Evolutionary conservation across 306 rosid species (phyloP).

Genomic region (Glycine latifolia): DNA sequence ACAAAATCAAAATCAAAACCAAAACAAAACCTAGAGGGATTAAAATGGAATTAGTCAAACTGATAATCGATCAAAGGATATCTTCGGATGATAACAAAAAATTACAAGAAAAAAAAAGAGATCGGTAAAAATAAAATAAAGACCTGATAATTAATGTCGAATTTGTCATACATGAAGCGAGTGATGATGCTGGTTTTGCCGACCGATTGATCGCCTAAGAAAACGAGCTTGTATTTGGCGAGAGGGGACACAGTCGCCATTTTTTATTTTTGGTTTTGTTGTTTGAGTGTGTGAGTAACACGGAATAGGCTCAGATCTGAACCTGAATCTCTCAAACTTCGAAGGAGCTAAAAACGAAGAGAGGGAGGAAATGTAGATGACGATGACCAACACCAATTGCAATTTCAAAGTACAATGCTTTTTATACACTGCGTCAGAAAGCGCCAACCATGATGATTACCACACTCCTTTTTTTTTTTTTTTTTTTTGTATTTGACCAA

Average conservation of each 20-base stretch:
- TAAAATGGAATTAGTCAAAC: background rate
- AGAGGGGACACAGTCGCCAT: slow-evolving; percentile 28
- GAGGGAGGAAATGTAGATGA: slow-evolving; percentile 27
- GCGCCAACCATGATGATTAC: slow-evolving; percentile 63
- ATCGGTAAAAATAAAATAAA: background rate
- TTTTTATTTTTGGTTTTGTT: background rate
- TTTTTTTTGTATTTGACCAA: background rate
- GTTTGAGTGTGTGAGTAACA: background rate
- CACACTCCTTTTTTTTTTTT: background rate
- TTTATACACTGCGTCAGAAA: slow-evolving; percentile 43
- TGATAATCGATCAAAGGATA: slow-evolving; percentile 14
- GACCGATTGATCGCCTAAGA: slow-evolving; percentile 22
- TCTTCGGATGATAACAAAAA: background rate
- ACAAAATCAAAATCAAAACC: background rate
- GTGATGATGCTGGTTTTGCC: slow-evolving; percentile 25
- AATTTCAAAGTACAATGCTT: slow-evolving; percentile 47
- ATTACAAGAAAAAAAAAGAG: background rate
- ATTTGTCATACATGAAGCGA: slow-evolving; percentile 22
- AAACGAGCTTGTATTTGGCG: slow-evolving; percentile 26
- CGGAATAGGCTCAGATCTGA: slow-evolving; percentile 38
- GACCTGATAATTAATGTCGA: slow-evolving; percentile 16
- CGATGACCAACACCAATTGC: background rate
- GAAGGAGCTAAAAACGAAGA: slow-evolving; percentile 33
- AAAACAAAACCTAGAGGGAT: background rate
- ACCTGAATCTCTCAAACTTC: slow-evolving; percentile 48